Percentiles rank a stretch among this genome's conserved stretches.
phyloP scores from a whole-genome alignment of 2,329 filamentous ascomycete genomes.

The Penicillium sp. region DNA sequence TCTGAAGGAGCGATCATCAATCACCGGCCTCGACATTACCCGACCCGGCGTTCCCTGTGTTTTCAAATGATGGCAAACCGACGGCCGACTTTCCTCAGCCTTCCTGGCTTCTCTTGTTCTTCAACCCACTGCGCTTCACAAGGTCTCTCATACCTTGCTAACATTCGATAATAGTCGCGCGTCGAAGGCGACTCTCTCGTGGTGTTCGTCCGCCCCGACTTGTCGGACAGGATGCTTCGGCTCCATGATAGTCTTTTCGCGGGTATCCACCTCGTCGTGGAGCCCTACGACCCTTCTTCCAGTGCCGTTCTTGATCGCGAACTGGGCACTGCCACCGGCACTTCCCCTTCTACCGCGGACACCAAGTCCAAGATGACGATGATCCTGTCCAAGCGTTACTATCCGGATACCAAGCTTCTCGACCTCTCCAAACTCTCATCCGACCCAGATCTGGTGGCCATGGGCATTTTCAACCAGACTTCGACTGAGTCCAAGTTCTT shows the following conservation, averaged over 20 bases:
- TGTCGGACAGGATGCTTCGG: conserved; percentile 68
- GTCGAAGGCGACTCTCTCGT: conserved; percentile 72
- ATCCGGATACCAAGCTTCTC: conserved; percentile 73
- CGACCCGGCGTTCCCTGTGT: conserved; percentile 49
- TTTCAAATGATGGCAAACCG: conserved; percentile 52
- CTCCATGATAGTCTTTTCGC: conserved; percentile 74
- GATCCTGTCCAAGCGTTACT: conserved; percentile 78
- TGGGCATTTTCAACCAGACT: conserved; percentile 76
- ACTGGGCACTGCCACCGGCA: conserved; percentile 35
- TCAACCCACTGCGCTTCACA: conserved; percentile 48
- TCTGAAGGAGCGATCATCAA: conserved; percentile 48
- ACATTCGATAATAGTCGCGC: conserved; percentile 69
- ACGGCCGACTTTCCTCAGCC: conserved; percentile 43
- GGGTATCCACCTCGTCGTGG: conserved; percentile 62
- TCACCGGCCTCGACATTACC: conserved; percentile 44
- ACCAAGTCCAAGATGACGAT: conserved; percentile 71
- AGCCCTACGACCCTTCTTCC: conserved; percentile 53
- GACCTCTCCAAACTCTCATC: conserved; percentile 78
- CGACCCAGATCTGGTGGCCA: conserved; percentile 72
- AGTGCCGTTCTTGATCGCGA: conserved; percentile 31
- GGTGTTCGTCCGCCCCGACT: conserved; percentile 69
- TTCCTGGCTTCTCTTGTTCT: conserved; percentile 40
- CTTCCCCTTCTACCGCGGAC: conserved; percentile 60
- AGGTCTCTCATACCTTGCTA: conserved; percentile 66
- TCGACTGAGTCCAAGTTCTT: conserved; percentile 85